Base-by-base conservation (phyloP, 805 yeast species). In the Lachancea waltii region DNA sequence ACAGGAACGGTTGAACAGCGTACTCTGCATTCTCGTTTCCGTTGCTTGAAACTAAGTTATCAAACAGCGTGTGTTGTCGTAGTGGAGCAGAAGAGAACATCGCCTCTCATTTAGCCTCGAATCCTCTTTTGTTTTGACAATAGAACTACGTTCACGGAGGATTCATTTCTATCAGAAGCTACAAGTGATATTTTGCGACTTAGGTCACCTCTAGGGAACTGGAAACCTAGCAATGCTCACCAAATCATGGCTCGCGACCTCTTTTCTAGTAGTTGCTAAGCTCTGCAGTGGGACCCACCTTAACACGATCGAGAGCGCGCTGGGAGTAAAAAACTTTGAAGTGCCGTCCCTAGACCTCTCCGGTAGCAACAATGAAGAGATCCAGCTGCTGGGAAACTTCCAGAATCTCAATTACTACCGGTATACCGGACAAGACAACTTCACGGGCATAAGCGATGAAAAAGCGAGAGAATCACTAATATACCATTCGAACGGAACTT, bases 381-480 rank as follows among this genome's bases (percentile, higher is more conserved):
- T 55, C 20, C 49, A 53, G 31, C 31, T 56, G 7, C 42, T 58
- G 32, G 58, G 58, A 14, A 36, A 44, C 33, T 42, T 53, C 13
- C 43, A 48, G 7, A 48, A 39, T 15, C 19, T 57, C 16, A 46
- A 54, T 1, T 49, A 51, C 33, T 51, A 51, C 41, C 33, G 39
- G 32, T 59, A 58, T 36, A 28, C 42, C 15, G 65, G 65, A 2
- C 60, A 59, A 36, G 50, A 53, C 30, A 61, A 60, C 40, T 61
- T 60, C 38, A 56, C 63, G 10, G 37, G 37, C 3, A 32, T 35
- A 17, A 23, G 22, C 4, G 40, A 45, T 13, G 15, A 18, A 9
- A 14, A 46, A 11, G 31, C 35, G 11, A 29, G 38, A 10, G 39
- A 44, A 25, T 17, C 50, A 4, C 39, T 58, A 18, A 42, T 53